Base-by-base conservation (phyloP, 148 eudicot species). In the Spergularia marina region DNA sequence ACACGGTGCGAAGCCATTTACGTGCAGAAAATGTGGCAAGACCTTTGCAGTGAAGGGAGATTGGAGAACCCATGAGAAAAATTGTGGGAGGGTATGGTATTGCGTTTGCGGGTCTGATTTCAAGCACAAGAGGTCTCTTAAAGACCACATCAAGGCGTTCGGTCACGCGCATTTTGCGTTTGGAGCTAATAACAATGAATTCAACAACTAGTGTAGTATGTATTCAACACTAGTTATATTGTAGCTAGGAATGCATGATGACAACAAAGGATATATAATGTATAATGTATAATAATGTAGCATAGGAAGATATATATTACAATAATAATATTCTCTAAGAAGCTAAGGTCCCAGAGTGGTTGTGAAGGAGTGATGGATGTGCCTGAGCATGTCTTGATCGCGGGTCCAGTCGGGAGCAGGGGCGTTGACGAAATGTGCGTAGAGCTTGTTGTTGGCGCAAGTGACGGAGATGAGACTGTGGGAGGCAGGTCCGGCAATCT, bases 341-440 rank as follows among this genome's bases (percentile, higher is more conserved):
- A 40, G n/a, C n/a, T n/a, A n/a, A 39, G 74, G 82, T 5, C 80
- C 85, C 56, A 94, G 83, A 2, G 98, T 94, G 65, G 84, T 88
- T 68, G 84, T 88, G 57, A 94, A 90, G 0, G 98, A 94, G 70
- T 91, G 76, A 57, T 94, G 98, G 36, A 94, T 40, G 72, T 91
- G 98, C 83, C 89, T 89, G 40, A 94, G 76, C 70, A 82, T 88
- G 4, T 86, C 93, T n/a, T 90, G 84, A 77, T 94, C 98, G 41
- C 81, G 85, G 44, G 79, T 90, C 97, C 97, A 94, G 69, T 94
- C 98, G 0, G 85, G 87, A 2, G 84, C 68, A 6, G 98, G 97
- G 0, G 98, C 97, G 53, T 85, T 91, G 7, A 94, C 97, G 83
- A 94, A 94, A 87, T 91, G 98, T 1, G 98, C 93, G 53, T 91